A percentile compares a stretch with the other conserved stretches of the same genome.
phyloP scores from a whole-genome alignment of 2,329 filamentous ascomycete species.

The Colletotrichum coccodes region DNA sequence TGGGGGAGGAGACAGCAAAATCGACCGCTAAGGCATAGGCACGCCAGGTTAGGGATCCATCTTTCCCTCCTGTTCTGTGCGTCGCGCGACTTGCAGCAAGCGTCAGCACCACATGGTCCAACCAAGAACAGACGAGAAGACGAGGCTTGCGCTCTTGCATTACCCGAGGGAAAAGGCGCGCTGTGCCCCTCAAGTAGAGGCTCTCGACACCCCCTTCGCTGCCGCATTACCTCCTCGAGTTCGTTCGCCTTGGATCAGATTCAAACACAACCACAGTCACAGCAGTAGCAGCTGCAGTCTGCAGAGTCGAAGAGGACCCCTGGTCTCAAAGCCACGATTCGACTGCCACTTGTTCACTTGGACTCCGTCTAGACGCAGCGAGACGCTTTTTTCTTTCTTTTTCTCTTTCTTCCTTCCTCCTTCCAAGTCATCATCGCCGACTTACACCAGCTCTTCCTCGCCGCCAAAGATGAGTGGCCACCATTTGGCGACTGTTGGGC shows the following conservation, averaged over 20 bases:
- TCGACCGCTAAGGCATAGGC: background rate
- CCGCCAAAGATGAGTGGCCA: background rate
- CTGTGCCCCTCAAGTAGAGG: background rate
- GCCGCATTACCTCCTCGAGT: background rate
- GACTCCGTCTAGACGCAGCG: slow-evolving; percentile 19
- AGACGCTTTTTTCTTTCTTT: slow-evolving; percentile 1
- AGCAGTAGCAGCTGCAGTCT: slow-evolving; percentile 25
- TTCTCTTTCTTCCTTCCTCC: background rate
- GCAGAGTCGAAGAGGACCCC: slow-evolving; percentile 15
- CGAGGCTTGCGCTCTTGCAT: slow-evolving; percentile 12
- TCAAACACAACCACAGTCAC: slow-evolving; percentile 1
- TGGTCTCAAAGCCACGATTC: slow-evolving; percentile 23
- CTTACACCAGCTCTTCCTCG: slow-evolving; percentile 4
- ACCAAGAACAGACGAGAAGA: slow-evolving; percentile 16
- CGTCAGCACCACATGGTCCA: slow-evolving; percentile 14
- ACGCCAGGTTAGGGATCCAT: background rate
- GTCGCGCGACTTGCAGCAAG: slow-evolving; percentile 19
- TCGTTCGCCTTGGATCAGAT: slow-evolving; percentile 18
- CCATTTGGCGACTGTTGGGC: slow-evolving; percentile 13
- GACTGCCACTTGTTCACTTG: slow-evolving; percentile 29
- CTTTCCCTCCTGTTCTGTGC: slow-evolving; percentile 26
- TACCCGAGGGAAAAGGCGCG: slow-evolving; percentile 9
- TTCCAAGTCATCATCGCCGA: slow-evolving; percentile 1
- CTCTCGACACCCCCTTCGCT: background rate
- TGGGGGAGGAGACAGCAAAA: background rate